These are phyloP conservation scores for Paraphoma chrysanthemicola DNA, from an alignment of 2,329 filamentous ascomycete species.

Conservation along the genomic window DNA sequence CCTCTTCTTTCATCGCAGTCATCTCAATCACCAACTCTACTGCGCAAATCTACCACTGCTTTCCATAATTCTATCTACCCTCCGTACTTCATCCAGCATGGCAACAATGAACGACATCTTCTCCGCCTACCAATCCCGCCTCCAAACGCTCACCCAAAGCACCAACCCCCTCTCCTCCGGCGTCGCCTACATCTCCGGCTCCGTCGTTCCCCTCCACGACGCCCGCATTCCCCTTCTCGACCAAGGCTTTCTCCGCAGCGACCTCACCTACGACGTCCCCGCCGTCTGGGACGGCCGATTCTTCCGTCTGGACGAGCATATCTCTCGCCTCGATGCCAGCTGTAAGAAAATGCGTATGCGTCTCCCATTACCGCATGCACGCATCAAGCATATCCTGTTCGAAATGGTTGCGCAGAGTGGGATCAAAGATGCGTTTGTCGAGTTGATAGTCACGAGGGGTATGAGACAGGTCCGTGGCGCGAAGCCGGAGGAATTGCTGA, in stretches of 20 bases:
- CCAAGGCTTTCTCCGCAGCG: slow-evolving; percentile 61
- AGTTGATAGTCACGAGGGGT: slow-evolving; percentile 60
- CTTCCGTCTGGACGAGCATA: slow-evolving; percentile 60
- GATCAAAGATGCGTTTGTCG: slow-evolving; percentile 59
- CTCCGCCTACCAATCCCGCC: slow-evolving; percentile 45
- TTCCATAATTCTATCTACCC: too few species aligned
- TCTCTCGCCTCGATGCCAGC: slow-evolving; percentile 53
- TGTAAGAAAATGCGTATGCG: slow-evolving; percentile 56
- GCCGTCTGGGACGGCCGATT: slow-evolving; percentile 61
- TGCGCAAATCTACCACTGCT: too few species aligned
- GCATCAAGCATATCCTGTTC: slow-evolving; percentile 50
- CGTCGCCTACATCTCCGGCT: slow-evolving; percentile 57
- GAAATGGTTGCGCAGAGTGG: slow-evolving; percentile 57
- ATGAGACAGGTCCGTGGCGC: slow-evolving; percentile 51
- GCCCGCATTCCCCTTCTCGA: slow-evolving; percentile 60
- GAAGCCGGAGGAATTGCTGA: slow-evolving; percentile 43
- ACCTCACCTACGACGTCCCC: slow-evolving; percentile 61
- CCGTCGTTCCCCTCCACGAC: slow-evolving; percentile 53
- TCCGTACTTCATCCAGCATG: too few species aligned
- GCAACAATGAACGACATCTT: slow-evolving; percentile 55
- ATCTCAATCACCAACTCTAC: neutral
- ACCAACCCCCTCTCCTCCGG: slow-evolving; percentile 53
- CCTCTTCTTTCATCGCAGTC: neutral
- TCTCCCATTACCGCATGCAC: slow-evolving; percentile 51
- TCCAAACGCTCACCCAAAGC: slow-evolving; percentile 41